Conservation (phyloP, 331 rosid species). For the Malus hybrid region DNA sequence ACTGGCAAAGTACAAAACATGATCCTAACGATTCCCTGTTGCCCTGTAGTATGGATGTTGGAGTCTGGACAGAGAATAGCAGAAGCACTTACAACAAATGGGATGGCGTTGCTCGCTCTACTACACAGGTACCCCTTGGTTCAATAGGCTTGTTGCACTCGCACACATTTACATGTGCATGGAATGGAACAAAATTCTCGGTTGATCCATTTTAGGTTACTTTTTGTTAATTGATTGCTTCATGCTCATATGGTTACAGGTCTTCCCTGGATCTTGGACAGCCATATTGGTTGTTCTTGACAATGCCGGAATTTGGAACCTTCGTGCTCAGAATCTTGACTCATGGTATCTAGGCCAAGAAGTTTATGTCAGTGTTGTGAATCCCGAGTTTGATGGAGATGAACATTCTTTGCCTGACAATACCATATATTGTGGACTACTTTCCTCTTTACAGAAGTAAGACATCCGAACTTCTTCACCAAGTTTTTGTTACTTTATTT, state of each 20-base stretch:
- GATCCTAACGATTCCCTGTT: constrained; percentile 9
- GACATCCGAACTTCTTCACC: constrained; percentile 3
- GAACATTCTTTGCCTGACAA: constrained; percentile 58
- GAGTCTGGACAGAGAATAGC: constrained; percentile 92
- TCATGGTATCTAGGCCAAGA: constrained; percentile 95
- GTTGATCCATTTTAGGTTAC: not conserved
- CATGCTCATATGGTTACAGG: constrained; percentile 34
- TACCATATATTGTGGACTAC: constrained; percentile 73
- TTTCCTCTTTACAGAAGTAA: constrained; percentile 79
- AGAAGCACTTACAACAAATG: constrained; percentile 79
- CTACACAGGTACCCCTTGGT: constrained; percentile 59
- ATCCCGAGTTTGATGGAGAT: constrained; percentile 45
- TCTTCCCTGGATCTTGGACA: constrained; percentile 96
- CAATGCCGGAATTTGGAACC: constrained; percentile 90
- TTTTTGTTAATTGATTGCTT: not conserved
- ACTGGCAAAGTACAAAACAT: constrained; percentile 3
- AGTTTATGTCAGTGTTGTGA: constrained; percentile 56
- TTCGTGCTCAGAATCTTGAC: constrained; percentile 73
- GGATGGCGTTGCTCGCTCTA: constrained; percentile 90
- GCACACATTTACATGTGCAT: not conserved
- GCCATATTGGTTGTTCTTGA: constrained; percentile 83
- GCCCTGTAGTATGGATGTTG: constrained; percentile 77
- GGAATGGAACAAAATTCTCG: not conserved
- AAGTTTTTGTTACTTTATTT: not conserved
- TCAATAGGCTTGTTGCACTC: not conserved